These are phyloP conservation scores for Linnemannia elongata DNA, from an alignment of 192 early-diverging fungal genomes.

Conservation along the genomic window DNA sequence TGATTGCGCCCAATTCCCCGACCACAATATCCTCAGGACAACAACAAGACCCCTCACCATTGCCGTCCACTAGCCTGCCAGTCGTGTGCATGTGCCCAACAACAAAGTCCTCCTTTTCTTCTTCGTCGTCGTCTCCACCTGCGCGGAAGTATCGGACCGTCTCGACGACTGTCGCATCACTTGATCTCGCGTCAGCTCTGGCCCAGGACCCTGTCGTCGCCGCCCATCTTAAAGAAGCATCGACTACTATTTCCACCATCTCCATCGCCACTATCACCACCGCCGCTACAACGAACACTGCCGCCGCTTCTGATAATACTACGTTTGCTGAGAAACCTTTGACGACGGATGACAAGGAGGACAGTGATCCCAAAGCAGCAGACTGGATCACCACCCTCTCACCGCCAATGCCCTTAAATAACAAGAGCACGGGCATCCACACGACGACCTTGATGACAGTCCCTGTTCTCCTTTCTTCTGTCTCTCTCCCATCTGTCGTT, in stretches of 20 bases:
- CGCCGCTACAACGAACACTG: not conserved
- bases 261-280: not conserved
- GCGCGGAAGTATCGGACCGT: constrained; percentile 28
- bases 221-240: not conserved
- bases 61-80: not conserved
- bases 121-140: constrained; percentile 1
- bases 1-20: not conserved
- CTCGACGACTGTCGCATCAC: constrained; percentile 26
- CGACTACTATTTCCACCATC: not conserved
- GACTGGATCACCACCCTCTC: not conserved
- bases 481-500: not conserved
- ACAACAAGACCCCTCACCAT: not conserved
- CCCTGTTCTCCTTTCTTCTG: not conserved
- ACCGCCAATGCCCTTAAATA: constrained; percentile 5
- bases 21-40: not conserved
- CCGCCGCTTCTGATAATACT: not conserved
- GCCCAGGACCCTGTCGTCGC: not conserved
- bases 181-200: constrained; percentile 20
- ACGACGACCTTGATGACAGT: not conserved
- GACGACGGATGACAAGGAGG: not conserved
- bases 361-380: not conserved
- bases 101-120: not conserved
- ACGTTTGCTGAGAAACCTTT: not conserved
- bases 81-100: constrained; percentile 13
- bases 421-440: not conserved